phyloP scores from a whole-genome alignment of 2,329 filamentous ascomycete genomes.

The Leptographium flavum region DNA sequence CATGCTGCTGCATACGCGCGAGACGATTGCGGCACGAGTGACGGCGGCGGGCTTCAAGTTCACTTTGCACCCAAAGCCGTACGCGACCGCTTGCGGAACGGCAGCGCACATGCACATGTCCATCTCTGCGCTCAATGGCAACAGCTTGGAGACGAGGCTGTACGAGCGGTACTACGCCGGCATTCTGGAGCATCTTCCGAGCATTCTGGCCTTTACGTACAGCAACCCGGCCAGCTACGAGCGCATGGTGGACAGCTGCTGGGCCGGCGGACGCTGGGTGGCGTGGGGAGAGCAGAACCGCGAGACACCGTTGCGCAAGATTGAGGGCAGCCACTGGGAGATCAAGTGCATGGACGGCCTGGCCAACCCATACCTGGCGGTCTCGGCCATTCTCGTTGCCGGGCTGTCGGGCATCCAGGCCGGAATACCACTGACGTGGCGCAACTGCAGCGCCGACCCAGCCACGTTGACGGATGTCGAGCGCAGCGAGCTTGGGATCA shows the following conservation, averaged over 20 bases:
- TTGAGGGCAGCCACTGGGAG: conserved; percentile 59
- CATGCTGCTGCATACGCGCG: conserved; percentile 53
- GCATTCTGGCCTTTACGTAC: conserved; percentile 56
- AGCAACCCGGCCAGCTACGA: conserved; percentile 54
- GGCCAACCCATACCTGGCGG: conserved; percentile 62
- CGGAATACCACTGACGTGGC: conserved; percentile 27
- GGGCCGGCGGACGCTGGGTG: conserved; percentile 68
- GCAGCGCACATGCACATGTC: conserved; percentile 60
- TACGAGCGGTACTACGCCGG: conserved; percentile 60
- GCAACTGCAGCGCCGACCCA: conserved; percentile 42
- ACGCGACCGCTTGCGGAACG: conserved; percentile 40
- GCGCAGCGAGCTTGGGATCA: conserved; percentile 37
- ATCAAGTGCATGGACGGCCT: conserved; percentile 64
- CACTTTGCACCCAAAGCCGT: conserved; percentile 62
- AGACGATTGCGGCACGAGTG: conserved; percentile 52
- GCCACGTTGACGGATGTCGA: conserved; percentile 31
- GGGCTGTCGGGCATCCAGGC: conserved; percentile 41
- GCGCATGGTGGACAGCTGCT: conserved; percentile 52
- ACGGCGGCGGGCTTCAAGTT: conserved; percentile 48
- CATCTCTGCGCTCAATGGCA: conserved; percentile 31
- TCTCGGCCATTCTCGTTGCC: conserved; percentile 45
- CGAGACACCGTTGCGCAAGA: conserved; percentile 57
- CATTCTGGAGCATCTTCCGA: conserved; percentile 49
- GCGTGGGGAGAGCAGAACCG: conserved; percentile 74
- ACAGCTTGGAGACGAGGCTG: conserved; percentile 10